Evolutionary conservation across 192 early-diverging fungal genomes (phyloP), one percentile per base, ranked within the genome.

Genomic region (Anaeromyces robustus): DNA sequence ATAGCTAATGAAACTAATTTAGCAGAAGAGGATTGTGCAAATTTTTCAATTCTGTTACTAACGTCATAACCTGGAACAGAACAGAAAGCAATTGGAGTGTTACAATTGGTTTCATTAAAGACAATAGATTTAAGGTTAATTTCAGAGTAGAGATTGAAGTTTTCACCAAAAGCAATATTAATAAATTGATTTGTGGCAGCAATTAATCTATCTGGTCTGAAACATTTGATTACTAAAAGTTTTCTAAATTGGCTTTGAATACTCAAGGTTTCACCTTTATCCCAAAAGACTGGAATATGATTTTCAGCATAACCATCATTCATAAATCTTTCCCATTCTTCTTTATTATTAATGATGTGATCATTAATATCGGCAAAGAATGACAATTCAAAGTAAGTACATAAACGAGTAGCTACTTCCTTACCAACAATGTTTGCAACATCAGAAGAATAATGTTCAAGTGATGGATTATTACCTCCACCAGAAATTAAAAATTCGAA

Each of bases 11-110:
- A 92, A 5, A 88, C 87, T 32, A 96, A 85, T 77, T 86, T 86
- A 28, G 86, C 86, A 13, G 86, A 85, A 79, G 86, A 81, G 80
- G 93, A 92, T 16, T 83, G 83, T 2, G 96, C 96, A 83, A 99
- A 86, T 68, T 94, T 89, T 80, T 99, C 98, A 6, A 99, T 94
- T 80, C 94, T 92, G 78, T 95, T 93, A 79, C 96, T 96, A 22
- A 97, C 97, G 86, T 99, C 98, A 86, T 97, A 94, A 52, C 98
- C 98, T 37, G 94, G 93, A 18, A 93, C 91, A 22, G 95, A 94
- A 85, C 95, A 97, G 77, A 99, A 92, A 11, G 94, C 95, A 34
- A 99, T 87, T 6, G 96, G 96, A 30, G 92, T 95, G n/a, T 86
- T 81, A 2, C 90, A 84, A 32, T 85, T 86, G 68, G 90, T 88